Evolutionary conservation across 768 basidiomycete species (phyloP).

Genomic region (Phylloporus sp.): DNA sequence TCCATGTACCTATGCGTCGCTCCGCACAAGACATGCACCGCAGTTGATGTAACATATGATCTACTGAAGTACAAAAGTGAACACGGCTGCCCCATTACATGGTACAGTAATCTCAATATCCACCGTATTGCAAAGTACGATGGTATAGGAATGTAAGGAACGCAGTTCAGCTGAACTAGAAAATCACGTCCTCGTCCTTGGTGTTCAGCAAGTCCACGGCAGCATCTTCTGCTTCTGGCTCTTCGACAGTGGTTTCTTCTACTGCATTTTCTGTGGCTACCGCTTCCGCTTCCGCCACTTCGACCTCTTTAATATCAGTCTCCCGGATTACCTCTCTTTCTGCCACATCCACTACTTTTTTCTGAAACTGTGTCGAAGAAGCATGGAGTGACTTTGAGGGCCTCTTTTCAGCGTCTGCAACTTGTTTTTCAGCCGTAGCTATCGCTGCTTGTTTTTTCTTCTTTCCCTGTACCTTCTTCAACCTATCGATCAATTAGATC

Average conservation of each 20-base stretch:
- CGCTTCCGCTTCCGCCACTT: neutral
- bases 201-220: slow-evolving; percentile 68
- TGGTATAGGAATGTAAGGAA: slow-evolving; percentile 11
- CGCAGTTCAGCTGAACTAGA: slow-evolving; percentile 42
- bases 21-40: slow-evolving; percentile 54
- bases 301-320: slow-evolving; percentile 11
- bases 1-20: slow-evolving; percentile 63
- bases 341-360: neutral
- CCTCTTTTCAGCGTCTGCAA: slow-evolving; percentile 6
- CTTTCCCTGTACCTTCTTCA: slow-evolving; percentile 97
- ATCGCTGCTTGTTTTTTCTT: slow-evolving; percentile 80
- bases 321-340: slow-evolving; percentile 8
- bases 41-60: slow-evolving; percentile 25
- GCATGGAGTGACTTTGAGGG: slow-evolving; percentile 1
- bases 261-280: slow-evolving; percentile 30
- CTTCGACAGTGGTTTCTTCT: slow-evolving; percentile 3
- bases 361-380: slow-evolving; percentile 3
- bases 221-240: slow-evolving; percentile 29
- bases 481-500: slow-evolving; percentile 39
- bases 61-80: neutral
- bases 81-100: slow-evolving; percentile 7
- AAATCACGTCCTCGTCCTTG: slow-evolving; percentile 93
- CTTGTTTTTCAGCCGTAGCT: slow-evolving; percentile 27
- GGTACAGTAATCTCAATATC: slow-evolving; percentile 7
- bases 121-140: slow-evolving; percentile 1